Evolutionary conservation across 345 rosid species (phyloP).

Genomic region (Populus pruinosa): DNA sequence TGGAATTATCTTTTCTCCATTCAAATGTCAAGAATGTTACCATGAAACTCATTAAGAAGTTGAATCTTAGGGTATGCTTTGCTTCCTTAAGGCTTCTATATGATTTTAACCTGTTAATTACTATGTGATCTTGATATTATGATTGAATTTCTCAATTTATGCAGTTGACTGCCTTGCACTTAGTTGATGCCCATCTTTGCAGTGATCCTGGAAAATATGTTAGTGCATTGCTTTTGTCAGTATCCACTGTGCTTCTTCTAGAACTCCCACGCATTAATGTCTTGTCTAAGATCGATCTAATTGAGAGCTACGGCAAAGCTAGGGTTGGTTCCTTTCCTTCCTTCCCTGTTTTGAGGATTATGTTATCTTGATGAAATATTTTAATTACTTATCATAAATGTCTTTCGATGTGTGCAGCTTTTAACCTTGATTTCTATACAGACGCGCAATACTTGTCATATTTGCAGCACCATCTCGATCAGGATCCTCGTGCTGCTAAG

Average conservation of each 20-base stretch:
- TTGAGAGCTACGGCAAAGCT: constrained; percentile 86
- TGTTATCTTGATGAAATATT: background rate
- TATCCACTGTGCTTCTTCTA: constrained; percentile 90
- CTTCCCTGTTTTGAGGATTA: background rate
- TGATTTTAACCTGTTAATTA: background rate
- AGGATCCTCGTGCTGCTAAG: constrained; percentile 84
- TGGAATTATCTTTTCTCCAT: constrained; percentile 83
- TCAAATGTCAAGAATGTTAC: constrained; percentile 70
- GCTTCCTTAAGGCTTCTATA: background rate
- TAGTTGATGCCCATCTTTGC: constrained; percentile 84
- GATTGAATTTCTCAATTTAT: constrained; percentile 21
- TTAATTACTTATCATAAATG: background rate
- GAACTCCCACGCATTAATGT: constrained; percentile 91
- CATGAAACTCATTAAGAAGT: constrained; percentile 66
- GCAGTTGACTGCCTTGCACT: constrained; percentile 86
- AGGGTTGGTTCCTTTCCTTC: constrained; percentile 33
- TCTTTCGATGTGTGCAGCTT: constrained; percentile 49
- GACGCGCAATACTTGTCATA: constrained; percentile 89
- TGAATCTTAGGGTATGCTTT: constrained; percentile 71
- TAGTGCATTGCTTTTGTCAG: constrained; percentile 73
- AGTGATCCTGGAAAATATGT: constrained; percentile 83
- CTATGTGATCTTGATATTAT: constrained; percentile 1
- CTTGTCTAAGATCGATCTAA: constrained; percentile 86
- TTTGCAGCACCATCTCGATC: constrained; percentile 56
- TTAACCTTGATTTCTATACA: constrained; percentile 77